Evolutionary conservation across 2,329 filamentous ascomycete species (phyloP).

Genomic region (Alternaria arborescens): DNA sequence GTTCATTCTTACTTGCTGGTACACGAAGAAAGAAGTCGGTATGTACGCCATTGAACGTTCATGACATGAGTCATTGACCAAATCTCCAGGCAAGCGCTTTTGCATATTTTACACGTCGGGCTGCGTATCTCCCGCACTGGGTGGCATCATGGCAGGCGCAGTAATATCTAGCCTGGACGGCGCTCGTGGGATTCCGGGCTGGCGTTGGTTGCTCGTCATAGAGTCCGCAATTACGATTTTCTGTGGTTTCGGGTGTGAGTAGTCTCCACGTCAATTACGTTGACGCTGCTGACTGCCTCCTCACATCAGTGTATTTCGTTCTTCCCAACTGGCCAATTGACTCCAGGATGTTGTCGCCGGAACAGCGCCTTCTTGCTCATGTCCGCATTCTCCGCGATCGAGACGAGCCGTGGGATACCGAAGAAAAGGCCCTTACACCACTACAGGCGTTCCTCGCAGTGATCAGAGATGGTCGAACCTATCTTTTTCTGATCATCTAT

Average conservation of each 20-base stretch:
- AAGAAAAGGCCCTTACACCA: constrained; percentile 4
- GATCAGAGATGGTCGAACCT: constrained; percentile 2
- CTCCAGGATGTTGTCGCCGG: background rate
- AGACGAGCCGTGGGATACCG: background rate
- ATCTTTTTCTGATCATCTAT: constrained; percentile 14
- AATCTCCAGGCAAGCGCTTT: constrained; percentile 13
- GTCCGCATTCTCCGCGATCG: constrained; percentile 3
- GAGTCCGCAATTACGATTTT: constrained; percentile 6
- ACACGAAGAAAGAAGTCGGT: background rate
- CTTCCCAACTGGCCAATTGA: constrained; percentile 4
- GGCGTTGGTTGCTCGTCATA: constrained; percentile 8
- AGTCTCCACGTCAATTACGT: background rate
- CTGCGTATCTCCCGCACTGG: constrained; percentile 9
- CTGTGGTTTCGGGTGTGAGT: constrained; percentile 4
- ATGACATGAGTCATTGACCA: background rate
- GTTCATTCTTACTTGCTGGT: background rate
- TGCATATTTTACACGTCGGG: constrained; percentile 13
- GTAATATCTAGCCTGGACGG: constrained; percentile 12
- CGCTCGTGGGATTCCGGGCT: constrained; percentile 8
- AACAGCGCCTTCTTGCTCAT: constrained; percentile 10
- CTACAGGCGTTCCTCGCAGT: constrained; percentile 9
- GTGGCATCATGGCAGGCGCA: constrained; percentile 13
- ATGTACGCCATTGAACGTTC: background rate
- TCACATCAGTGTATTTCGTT: background rate
- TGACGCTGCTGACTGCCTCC: background rate